These are phyloP conservation scores for Cutaneotrichosporon cavernicola DNA, from an alignment of 1,284 basidiomycete genomes.

Conservation along the genomic window DNA sequence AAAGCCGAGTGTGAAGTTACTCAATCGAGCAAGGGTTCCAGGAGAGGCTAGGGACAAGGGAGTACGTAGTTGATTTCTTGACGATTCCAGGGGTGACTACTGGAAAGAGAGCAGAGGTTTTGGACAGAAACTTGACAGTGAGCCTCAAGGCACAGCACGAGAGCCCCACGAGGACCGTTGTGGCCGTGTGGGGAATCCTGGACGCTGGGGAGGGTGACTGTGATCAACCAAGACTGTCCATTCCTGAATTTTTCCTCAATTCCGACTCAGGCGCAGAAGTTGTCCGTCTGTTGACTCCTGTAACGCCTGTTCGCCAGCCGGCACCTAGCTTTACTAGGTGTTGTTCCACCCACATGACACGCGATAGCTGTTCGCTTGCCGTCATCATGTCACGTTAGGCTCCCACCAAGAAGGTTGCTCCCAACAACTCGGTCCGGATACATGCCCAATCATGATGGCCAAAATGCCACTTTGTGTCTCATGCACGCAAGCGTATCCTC, in stretches of 20 bases:
- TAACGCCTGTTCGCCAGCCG: neutral
- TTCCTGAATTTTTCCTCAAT: neutral
- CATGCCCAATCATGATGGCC: neutral
- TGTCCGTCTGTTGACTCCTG: neutral
- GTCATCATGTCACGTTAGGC: neutral
- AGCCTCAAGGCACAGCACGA: neutral
- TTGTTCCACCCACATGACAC: neutral
- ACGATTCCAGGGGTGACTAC: neutral
- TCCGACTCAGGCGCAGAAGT: neutral
- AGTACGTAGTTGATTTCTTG: neutral
- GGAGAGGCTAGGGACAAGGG: neutral
- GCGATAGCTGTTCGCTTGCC: neutral
- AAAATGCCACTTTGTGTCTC: neutral
- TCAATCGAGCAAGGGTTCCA: neutral
- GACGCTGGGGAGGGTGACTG: neutral
- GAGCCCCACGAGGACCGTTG: neutral
- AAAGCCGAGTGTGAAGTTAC: conserved; percentile 15
- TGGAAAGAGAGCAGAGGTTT: neutral
- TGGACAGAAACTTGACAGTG: neutral
- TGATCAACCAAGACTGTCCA: neutral
- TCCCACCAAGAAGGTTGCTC: neutral
- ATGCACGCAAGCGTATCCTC: neutral
- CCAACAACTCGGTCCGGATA: neutral
- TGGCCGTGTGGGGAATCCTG: neutral
- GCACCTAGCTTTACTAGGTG: neutral